These are phyloP conservation scores for Rhodotorula sphaerocarpa DNA, from an alignment of 768 basidiomycete species.

Conservation along the genomic window DNA sequence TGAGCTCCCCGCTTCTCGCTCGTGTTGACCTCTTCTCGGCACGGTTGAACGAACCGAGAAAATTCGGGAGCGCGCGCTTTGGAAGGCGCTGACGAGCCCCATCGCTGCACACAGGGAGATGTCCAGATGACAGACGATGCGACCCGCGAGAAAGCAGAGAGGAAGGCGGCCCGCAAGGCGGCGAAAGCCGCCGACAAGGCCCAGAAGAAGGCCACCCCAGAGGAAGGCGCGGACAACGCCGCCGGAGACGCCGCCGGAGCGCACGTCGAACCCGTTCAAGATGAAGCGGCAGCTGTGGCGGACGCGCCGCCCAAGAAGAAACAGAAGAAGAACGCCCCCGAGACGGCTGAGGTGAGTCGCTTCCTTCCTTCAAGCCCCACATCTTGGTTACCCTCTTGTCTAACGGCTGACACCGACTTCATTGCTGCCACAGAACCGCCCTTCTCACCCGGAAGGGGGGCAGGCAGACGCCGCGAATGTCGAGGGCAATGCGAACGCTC, in stretches of 20 bases:
- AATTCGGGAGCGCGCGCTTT: too few species aligned
- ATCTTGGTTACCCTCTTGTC: too few species aligned
- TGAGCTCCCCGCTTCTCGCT: too few species aligned
- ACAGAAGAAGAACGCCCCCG: not conserved
- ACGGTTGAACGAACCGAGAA: too few species aligned
- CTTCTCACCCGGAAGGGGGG: too few species aligned
- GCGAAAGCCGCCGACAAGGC: constrained; percentile 1
- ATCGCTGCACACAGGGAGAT: not conserved
- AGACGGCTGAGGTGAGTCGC: not conserved
- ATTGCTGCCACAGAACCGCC: too few species aligned
- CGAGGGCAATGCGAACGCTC: too few species aligned
- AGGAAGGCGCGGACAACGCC: not conserved
- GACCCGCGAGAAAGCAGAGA: not conserved
- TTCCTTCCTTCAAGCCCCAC: not conserved
- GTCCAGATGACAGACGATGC: not conserved
- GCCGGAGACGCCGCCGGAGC: not conserved
- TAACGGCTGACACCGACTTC: too few species aligned
- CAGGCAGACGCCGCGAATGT: too few species aligned
- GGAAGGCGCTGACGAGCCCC: too few species aligned
- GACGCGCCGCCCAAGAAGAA: not conserved
- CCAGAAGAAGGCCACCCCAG: not conserved
- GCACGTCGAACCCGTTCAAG: not conserved
- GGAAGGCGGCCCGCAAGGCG: not conserved
- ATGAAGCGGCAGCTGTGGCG: not conserved
- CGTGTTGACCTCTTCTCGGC: too few species aligned